Evolutionary conservation across 331 rosid species (phyloP).

Genomic region (Stylosanthes scabra): DNA sequence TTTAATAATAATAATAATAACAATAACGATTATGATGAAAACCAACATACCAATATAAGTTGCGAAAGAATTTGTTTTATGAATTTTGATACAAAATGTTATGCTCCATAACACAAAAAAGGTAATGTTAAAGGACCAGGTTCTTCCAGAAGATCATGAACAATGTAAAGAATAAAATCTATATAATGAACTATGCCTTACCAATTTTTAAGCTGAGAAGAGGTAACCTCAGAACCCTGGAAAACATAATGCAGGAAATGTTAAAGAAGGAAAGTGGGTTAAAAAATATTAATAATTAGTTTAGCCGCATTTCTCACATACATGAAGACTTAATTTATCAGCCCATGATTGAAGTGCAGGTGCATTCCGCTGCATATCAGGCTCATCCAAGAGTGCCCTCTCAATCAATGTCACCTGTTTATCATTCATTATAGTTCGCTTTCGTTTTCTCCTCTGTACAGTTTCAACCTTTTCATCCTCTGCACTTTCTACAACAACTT

Average conservation of each 20-base stretch:
- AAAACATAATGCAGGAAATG: conserved; percentile 50
- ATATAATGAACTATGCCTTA: conserved; percentile 36
- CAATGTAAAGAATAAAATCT: not conserved
- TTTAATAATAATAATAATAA: not conserved
- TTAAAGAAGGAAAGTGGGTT: conserved; percentile 34
- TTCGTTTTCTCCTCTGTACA: conserved; percentile 81
- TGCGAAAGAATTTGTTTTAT: not conserved
- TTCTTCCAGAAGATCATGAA: not conserved
- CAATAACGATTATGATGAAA: too few relatives aligned
- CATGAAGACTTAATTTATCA: conserved; percentile 75
- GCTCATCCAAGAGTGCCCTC: conserved; percentile 83
- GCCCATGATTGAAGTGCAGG: conserved; percentile 79
- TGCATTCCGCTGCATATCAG: conserved; percentile 94
- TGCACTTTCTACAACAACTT: conserved; percentile 55
- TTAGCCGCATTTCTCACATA: conserved; percentile 52
- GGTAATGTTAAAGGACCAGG: not conserved
- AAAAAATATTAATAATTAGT: conserved; percentile 27
- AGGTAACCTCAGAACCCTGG: conserved; percentile 86
- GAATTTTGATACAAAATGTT: conserved; percentile 19
- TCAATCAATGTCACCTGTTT: conserved; percentile 70
- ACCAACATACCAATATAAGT: not conserved
- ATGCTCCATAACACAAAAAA: conserved; percentile 5
- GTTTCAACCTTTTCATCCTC: conserved; percentile 81
- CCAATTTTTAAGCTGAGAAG: conserved; percentile 94
- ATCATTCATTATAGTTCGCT: conserved; percentile 94